Base-by-base conservation (phyloP, 1,284 basidiomycete species). In the Cutaneotrichosporon curvatum region DNA sequence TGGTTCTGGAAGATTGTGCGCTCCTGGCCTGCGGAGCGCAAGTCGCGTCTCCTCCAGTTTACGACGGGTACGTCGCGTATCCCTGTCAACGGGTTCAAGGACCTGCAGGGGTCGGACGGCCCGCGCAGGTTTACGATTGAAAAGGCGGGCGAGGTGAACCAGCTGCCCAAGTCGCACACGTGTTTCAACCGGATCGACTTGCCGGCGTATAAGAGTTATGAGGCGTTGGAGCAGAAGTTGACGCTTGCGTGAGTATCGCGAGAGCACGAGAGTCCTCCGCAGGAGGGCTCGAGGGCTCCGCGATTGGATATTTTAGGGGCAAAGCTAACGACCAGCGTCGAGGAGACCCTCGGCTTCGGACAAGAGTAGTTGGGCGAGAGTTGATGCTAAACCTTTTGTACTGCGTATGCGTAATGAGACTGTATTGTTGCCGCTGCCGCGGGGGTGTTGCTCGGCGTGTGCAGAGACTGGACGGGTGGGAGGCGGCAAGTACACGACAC, bases 1-100 rank as follows among this genome's bases (percentile, higher is more conserved):
- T 98, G 95, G 95, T 99, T 99, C 81, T 99, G 95, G 95, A 85
- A 97, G 75, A 92, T 89, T 63, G 87, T 98, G 48, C 83, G 87
- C 47, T 83, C 84, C 43, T 98, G 94, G 94, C 91, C 94, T 7
- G 79, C 90, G 0, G 95, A 98, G 74, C 83, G 90, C 70, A 96
- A 97, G 75, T 87, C 87, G 39, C 84, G 94, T 9, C 74, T 97
- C 49, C 73, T 95, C 41, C 94, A 98, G 72, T 97, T 99, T 71
- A 91, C 92, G 7, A 98, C 95, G 4, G 95, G 95, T 35, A 98
- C 95, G 9, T 92, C 87, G 30, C 79, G 94, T 59, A 90, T 98
- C 48, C 95, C 95, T 5, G 95, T 98, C 68, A 96, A 96, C 70
- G 95, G 95, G 1, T 98, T 98, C 80, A 97, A 97, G 72, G 95